Evolutionary conservation across 352 stramenopile species (phyloP), one percentile per base, ranked within the genome.

Genomic region (Globisporangium uncinulatum): DNA sequence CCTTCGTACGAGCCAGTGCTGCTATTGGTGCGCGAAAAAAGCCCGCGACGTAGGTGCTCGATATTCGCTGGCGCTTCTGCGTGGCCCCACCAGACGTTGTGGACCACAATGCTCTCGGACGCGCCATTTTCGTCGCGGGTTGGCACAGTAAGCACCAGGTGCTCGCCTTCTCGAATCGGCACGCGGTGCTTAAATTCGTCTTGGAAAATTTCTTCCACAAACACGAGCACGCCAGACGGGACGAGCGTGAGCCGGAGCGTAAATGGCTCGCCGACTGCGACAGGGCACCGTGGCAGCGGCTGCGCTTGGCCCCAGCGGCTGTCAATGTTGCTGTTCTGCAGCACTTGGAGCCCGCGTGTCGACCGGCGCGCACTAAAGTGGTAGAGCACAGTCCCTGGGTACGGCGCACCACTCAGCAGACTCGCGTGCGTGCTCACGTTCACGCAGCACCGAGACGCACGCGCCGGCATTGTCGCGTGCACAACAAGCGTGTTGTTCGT

Each of bases 401-500:
- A 88, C 42, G 78, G 76, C 20, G 78, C 77, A 2, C 76, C 81
- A 53, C 76, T 87, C 42, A 87, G 65, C 71, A 89, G 79, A 59
- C 73, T 87, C 31, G 74, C 64, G 52, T 89, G 75, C 37, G 81
- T 91, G 62, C 73, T 85, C 39, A 93, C 67, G 60, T 91, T 93
- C 54, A 93, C 84, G 51, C 83, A 90, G 59, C 73, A 93, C 11
- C 79, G 74, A 10, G 72, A 74, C 17, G 81, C 87, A 20, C 76
- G 67, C 24, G 68, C 52, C 2, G 80, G 79, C 57, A 93, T 72
- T 11, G 79, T 91, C 20, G 76, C 81, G 57, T 93, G 80, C 19
- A 93, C 77, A 54, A 93, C 83, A 32, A 93, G 68, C 68, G 83
- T 93, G 67, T 93, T 93, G 54, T 93, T 93, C 37, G 83, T 90